Evolutionary conservation across 306 rosid genomes (phyloP), one percentile per base, ranked within the genome.

Genomic region (Cucumis hystrix): DNA sequence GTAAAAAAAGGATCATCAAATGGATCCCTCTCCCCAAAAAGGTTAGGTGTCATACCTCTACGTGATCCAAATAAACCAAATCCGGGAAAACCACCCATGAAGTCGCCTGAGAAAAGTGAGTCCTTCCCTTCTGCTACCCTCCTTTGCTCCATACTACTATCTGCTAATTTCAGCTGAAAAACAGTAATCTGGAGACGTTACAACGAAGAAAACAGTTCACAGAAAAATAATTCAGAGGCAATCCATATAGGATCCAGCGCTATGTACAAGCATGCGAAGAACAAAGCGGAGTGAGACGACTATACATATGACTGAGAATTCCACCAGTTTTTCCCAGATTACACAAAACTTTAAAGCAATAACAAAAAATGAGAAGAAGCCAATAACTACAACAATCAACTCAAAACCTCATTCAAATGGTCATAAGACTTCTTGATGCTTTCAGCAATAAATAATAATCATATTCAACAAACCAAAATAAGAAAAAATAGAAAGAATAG

Each of bases 1-100:
- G 69, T 80, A 78, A 92, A 92, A 82, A 95, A 95, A 52, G 93
- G 92, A 84, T 89, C 97, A 60, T 90, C 93, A 81, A 91, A 90
- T 49, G 96, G 97, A 80, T 87, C 93, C 83, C 93, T 87, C 30
- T 83, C 86, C 63, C 93, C 84, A 74, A 90, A 86, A 56, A 87
- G 80, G 76, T 85, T 87, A 14, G 91, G 85, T 63, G 82, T 74
- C 89, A 83, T 74, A 37, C 83, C 83, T 77, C 85, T 73, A 3
- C 11, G 58, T 11, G 86, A 83, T 41, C 91, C 91, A 83, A 87
- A 90, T n/a, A 84, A 84, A 33, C 84, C 85, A 70, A 84, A 79
- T 45, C 81, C 80, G 37, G 57, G 81, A 68, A 82, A 82, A 37
- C 83, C 70, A 14, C 80, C 56, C 28, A 79, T 57, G n/a, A 35